phyloP scores from a whole-genome alignment of 352 stramenopile genomes.

The Phytopythium litorale region DNA sequence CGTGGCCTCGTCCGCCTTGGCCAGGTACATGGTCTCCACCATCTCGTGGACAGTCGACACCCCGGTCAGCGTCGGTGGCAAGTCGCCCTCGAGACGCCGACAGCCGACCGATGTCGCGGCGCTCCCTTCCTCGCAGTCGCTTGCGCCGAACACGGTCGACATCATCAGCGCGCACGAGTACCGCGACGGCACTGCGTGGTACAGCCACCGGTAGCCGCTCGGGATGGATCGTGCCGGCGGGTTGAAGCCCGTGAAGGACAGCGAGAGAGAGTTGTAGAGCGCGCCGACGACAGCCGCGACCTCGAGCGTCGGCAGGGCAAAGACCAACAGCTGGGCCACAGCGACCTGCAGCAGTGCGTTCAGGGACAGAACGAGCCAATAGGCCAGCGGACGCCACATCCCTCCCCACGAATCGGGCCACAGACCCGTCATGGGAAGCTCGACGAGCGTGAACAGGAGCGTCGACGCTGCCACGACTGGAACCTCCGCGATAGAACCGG shows the following conservation, averaged over 20 bases:
- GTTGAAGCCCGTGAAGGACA: constrained; percentile 44
- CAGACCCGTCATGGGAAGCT: constrained; percentile 53
- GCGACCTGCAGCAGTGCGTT: constrained; percentile 40
- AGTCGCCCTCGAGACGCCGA: background rate
- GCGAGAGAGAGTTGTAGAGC: constrained; percentile 40
- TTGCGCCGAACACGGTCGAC: background rate
- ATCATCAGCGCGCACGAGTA: background rate
- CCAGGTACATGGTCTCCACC: background rate
- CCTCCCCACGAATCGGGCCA: constrained; percentile 19
- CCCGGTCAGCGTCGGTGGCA: background rate
- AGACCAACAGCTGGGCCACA: constrained; percentile 59
- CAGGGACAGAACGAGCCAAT: constrained; percentile 35
- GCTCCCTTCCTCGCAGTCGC: background rate
- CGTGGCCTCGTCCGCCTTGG: background rate
- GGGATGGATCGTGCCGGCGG: constrained; percentile 23
- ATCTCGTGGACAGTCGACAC: background rate
- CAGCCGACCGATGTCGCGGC: background rate
- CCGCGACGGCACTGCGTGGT: constrained; percentile 15
- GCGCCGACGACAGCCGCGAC: constrained; percentile 33
- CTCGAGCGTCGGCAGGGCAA: constrained; percentile 37
- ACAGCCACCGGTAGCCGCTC: constrained; percentile 22
- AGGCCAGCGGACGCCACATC: constrained; percentile 11
- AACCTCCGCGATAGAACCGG: constrained; percentile 49
- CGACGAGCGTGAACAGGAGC: constrained; percentile 37
- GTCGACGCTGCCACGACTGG: constrained; percentile 24